phyloP scores from a whole-genome alignment of 169 alveolate species.

The Plasmodium billcollinsi region DNA sequence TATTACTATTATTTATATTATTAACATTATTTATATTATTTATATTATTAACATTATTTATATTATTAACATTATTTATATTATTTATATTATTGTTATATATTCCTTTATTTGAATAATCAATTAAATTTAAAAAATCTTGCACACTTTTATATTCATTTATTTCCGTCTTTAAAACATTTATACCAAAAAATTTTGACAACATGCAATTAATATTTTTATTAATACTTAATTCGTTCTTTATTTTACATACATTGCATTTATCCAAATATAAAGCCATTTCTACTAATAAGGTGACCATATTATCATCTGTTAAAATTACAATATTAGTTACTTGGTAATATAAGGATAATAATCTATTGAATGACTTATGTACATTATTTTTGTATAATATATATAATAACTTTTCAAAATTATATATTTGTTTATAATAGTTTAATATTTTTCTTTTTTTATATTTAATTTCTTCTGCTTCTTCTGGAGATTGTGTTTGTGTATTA shows the following conservation, averaged over 20 bases:
- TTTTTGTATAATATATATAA: conserved; percentile 36
- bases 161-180: too few relatives aligned
- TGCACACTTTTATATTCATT: conserved; percentile 5
- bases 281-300: conserved; percentile 46
- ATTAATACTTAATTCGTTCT: too few relatives aligned
- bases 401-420: conserved; percentile 61
- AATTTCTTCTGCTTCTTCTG: background rate
- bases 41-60: background rate
- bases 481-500: too few relatives aligned
- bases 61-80: background rate
- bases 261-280: conserved; percentile 59
- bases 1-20: background rate
- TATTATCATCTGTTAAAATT: conserved; percentile 28
- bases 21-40: background rate
- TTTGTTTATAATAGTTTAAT: conserved; percentile 24
- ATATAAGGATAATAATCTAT: conserved; percentile 24
- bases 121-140: too few relatives aligned
- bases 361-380: conserved; percentile 35
- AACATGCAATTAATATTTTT: too few relatives aligned
- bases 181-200: too few relatives aligned
- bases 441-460: conserved; percentile 14
- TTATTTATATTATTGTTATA: too few relatives aligned
- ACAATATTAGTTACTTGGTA: conserved; percentile 12
- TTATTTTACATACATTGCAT: conserved; percentile 6
- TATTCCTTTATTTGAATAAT: conserved; percentile 4